Evolutionary conservation across 2,329 filamentous ascomycete genomes (phyloP).

Genomic region (Exophiala mesophila): DNA sequence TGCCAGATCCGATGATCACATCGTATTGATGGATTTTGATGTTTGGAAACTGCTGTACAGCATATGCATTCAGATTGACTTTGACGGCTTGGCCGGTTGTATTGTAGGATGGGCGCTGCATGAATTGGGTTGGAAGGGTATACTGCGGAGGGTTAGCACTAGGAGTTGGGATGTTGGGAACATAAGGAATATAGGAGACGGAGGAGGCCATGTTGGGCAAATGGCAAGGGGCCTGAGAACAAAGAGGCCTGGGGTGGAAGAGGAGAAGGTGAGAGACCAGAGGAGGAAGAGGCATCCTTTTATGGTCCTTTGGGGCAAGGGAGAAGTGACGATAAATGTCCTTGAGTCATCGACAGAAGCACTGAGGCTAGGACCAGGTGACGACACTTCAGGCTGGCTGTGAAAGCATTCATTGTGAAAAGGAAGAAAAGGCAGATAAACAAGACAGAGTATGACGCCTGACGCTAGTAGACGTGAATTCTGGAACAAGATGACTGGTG

Average conservation of each 20-base stretch:
- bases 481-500: no score
- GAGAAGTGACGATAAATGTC: no score
- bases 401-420: no score
- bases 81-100: constrained; percentile 51
- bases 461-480: no score
- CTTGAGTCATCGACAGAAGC: no score
- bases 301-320: no score
- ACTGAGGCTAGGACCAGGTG: no score
- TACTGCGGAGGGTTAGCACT: constrained; percentile 33
- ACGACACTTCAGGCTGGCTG: no score
- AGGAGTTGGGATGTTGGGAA: constrained; percentile 27
- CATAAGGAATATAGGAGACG: constrained; percentile 11
- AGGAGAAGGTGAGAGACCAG: background rate
- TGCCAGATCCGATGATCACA: constrained; percentile 61
- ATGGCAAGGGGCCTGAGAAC: no score
- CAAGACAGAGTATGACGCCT: background rate
- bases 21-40: constrained; percentile 77
- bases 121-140: constrained; percentile 30
- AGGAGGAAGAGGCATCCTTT: background rate
- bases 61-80: constrained; percentile 69
- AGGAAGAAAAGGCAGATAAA: no score
- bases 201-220: background rate
- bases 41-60: constrained; percentile 56
- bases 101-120: constrained; percentile 54
- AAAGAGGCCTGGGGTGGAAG: background rate